Percentiles rank a stretch among this genome's conserved stretches.
Evolutionary conservation across 2,329 filamentous ascomycete genomes (phyloP).

Genomic region (Tolypocladium album): DNA sequence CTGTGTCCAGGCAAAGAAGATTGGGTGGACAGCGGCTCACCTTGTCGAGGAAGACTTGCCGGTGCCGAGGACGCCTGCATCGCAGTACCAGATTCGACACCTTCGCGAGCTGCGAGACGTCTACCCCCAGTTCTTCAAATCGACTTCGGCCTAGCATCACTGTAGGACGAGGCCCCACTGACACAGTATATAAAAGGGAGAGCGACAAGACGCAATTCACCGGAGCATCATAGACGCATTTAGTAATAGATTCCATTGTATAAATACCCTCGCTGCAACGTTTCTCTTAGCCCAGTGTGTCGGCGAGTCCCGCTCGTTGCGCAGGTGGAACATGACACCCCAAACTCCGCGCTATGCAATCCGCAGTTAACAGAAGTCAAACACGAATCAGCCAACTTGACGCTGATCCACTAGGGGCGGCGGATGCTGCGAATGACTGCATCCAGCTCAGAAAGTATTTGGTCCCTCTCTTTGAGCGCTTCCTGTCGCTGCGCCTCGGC

Average conservation of each 20-base stretch:
- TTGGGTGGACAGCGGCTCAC: conserved; percentile 82
- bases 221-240: background rate
- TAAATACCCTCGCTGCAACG: background rate
- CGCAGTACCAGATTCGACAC: conserved; percentile 63
- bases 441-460: conserved; percentile 49
- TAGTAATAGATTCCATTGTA: background rate
- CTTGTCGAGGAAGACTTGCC: conserved; percentile 68
- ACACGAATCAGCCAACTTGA: conserved; percentile 1
- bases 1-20: conserved; percentile 61
- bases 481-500: conserved; percentile 53
- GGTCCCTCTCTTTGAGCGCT: conserved; percentile 53
- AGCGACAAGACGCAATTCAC: background rate
- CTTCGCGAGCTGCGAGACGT: conserved; percentile 63
- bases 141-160: conserved; percentile 9
- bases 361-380: background rate
- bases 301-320: background rate
- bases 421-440: conserved; percentile 48
- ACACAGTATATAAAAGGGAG: background rate
- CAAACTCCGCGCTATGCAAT: conserved; percentile 17
- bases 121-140: conserved; percentile 82
- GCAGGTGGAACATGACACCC: background rate
- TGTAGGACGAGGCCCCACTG: background rate
- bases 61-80: conserved; percentile 52
- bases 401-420: conserved; percentile 35
- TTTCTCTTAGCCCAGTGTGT: background rate